Evolutionary conservation across 768 basidiomycete genomes (phyloP).

Genomic region (Polyporus arcularius): DNA sequence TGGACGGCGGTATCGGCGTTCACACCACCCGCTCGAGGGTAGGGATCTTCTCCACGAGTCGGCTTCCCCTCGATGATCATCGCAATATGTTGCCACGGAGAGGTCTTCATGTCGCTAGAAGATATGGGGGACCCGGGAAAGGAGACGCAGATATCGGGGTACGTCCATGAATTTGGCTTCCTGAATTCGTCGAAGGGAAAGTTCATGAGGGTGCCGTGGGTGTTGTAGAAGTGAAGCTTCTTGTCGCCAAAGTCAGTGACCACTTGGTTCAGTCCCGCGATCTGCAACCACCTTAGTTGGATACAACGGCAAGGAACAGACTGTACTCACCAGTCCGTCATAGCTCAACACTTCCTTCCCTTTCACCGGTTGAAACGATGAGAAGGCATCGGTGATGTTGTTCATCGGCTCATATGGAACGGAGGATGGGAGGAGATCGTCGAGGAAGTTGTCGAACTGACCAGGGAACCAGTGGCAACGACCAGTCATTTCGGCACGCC

Average conservation of each 20-base stretch:
- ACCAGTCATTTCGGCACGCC: background rate
- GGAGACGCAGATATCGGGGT: background rate
- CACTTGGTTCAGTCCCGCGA: background rate
- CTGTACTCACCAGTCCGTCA: background rate
- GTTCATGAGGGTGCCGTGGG: background rate
- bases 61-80: background rate
- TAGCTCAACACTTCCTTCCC: background rate
- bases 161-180: background rate
- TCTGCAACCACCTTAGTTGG: background rate
- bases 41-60: background rate
- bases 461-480: too few species aligned
- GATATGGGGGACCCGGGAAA: background rate
- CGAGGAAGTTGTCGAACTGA: too few species aligned
- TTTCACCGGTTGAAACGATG: background rate
- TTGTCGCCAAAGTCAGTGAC: background rate
- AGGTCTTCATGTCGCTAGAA: background rate
- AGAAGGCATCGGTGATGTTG: background rate
- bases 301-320: background rate
- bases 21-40: background rate
- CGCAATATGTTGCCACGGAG: background rate
- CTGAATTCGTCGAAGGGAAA: background rate
- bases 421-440: background rate
- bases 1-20: conserved; percentile 2
- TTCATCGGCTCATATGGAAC: background rate
- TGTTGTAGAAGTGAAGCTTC: background rate